phyloP scores from a whole-genome alignment of 148 eudicot genomes.

The Bassia scoparia region DNA sequence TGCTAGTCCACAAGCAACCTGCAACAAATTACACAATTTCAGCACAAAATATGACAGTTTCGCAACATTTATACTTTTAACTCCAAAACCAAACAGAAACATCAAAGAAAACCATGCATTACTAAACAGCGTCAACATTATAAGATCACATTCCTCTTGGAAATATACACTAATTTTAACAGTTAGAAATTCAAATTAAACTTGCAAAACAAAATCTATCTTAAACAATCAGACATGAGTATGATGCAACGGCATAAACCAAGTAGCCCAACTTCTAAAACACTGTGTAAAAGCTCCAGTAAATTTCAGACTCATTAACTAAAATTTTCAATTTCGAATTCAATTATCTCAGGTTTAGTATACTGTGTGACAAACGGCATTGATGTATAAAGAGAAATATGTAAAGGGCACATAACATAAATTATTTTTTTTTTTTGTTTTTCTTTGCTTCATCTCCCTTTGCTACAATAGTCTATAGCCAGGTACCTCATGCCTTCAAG shows the following conservation, averaged over 20 bases:
- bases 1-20: conserved; percentile 61
- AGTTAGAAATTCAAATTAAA: neutral
- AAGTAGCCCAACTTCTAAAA: neutral
- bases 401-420: too few species aligned
- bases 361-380: neutral
- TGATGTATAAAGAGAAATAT: too few species aligned
- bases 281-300: neutral
- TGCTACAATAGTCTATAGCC: too few species aligned
- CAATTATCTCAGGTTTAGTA: too few species aligned
- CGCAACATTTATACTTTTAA: neutral
- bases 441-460: too few species aligned
- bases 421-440: too few species aligned
- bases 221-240: neutral
- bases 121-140: neutral
- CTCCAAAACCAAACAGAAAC: neutral
- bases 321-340: neutral
- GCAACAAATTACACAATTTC: conserved; percentile 14
- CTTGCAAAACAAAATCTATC: neutral
- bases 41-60: conserved; percentile 9
- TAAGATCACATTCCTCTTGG: neutral
- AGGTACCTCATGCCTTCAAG: too few species aligned
- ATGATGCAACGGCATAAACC: neutral
- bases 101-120: neutral
- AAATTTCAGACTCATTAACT: neutral
- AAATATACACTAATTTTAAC: neutral